A percentile compares a stretch with the other conserved stretches of the same genome.
Conservation (phyloP, 805 yeast genomes). For the Starmera amethionina region DNA sequence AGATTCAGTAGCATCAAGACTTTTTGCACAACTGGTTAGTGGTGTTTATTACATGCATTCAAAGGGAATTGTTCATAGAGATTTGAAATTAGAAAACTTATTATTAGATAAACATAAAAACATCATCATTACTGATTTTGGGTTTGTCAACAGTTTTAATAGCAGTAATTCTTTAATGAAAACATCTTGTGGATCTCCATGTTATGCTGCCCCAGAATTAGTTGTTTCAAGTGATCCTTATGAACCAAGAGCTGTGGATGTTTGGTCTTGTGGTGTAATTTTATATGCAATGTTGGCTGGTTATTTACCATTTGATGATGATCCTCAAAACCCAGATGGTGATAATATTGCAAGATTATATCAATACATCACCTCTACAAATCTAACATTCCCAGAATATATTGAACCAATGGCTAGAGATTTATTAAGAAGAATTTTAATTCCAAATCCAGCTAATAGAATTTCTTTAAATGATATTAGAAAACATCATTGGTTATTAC, state of each 20-base stretch:
- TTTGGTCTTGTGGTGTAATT: slow-evolving; percentile 96
- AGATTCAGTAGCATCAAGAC: slow-evolving; percentile 74
- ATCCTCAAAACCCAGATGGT: slow-evolving; percentile 93
- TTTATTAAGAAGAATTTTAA: slow-evolving; percentile 71
- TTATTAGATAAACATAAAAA: slow-evolving; percentile 48
- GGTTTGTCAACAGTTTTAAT: slow-evolving; percentile 77
- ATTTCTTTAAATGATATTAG: slow-evolving; percentile 59
- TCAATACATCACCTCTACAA: slow-evolving; percentile 84
- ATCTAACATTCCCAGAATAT: slow-evolving; percentile 92
- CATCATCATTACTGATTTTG: slow-evolving; percentile 65
- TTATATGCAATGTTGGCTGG: slow-evolving; percentile 96
- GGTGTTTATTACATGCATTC: slow-evolving; percentile 85
- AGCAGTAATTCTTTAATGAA: slow-evolving; percentile 70
- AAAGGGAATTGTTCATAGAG: slow-evolving; percentile 61
- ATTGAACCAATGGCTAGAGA: slow-evolving; percentile 88
- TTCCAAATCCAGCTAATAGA: slow-evolving; percentile 76
- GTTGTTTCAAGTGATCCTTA: slow-evolving; percentile 83
- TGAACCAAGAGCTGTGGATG: slow-evolving; percentile 88
- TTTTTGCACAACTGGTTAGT: slow-evolving; percentile 87
- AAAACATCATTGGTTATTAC: slow-evolving; percentile 82
- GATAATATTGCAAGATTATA: slow-evolving; percentile 86
- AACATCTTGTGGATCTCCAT: slow-evolving; percentile 95
- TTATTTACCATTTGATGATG: slow-evolving; percentile 95
- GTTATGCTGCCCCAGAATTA: slow-evolving; percentile 97
- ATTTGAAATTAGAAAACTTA: slow-evolving; percentile 64